phyloP scores from a whole-genome alignment of 306 rosid species.

The Dalbergia oliveri region DNA sequence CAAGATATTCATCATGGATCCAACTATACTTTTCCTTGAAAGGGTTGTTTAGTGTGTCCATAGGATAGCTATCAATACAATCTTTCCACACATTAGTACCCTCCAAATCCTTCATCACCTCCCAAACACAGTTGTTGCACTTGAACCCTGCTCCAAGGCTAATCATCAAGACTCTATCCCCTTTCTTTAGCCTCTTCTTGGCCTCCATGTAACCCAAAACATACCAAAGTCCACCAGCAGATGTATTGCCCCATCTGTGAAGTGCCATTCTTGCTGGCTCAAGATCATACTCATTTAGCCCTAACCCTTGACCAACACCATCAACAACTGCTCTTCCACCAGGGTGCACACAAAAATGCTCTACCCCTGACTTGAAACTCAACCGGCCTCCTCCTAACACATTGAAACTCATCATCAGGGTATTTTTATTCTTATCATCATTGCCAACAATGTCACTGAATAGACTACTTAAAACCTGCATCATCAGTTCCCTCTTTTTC shows the following conservation, averaged over 20 bases:
- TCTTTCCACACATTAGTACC: no score
- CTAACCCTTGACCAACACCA: slow-evolving; percentile 74
- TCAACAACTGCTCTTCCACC: slow-evolving; percentile 82
- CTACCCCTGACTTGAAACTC: slow-evolving; percentile 68
- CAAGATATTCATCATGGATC: no score
- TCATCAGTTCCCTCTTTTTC: slow-evolving; percentile 46
- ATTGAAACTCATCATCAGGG: slow-evolving; percentile 21
- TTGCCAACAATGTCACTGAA: slow-evolving; percentile 32
- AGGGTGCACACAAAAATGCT: slow-evolving; percentile 86
- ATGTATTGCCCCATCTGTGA: slow-evolving; percentile 25
- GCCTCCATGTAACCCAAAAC: no score
- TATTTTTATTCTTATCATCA: background rate
- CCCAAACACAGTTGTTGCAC: no score
- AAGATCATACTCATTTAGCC: slow-evolving; percentile 63
- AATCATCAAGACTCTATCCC: no score
- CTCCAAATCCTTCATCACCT: no score
- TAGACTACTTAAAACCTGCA: background rate
- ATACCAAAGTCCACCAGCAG: no score
- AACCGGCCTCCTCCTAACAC: slow-evolving; percentile 47
- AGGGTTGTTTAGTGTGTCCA: no score
- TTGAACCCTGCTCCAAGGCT: no score
- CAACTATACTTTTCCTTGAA: no score
- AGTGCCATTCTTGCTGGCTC: slow-evolving; percentile 91
- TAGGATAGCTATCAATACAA: no score
- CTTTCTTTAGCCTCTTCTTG: no score